Evolutionary conservation across 2,329 filamentous ascomycete species (phyloP).

Genomic region (Fusarium sp.): DNA sequence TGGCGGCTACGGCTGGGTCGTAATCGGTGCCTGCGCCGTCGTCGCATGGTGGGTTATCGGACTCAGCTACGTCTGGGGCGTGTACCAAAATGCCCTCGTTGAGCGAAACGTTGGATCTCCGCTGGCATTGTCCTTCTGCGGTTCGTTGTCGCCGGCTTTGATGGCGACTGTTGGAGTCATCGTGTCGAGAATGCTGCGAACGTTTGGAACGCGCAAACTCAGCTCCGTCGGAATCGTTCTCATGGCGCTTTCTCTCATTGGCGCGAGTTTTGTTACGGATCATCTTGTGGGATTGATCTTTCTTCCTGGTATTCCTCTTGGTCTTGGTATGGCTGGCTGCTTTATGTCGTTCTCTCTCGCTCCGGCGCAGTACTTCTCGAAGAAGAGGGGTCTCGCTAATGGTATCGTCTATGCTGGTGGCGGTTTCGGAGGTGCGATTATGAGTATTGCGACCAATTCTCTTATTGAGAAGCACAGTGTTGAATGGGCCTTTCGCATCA

Average conservation of each 20-base stretch:
- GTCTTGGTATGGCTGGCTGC: constrained; percentile 46
- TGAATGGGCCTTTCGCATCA: constrained; percentile 63
- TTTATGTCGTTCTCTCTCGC: constrained; percentile 36
- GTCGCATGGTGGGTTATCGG: constrained; percentile 64
- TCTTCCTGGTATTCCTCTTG: constrained; percentile 40
- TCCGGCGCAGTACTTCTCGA: constrained; percentile 63
- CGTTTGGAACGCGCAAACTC: constrained; percentile 25
- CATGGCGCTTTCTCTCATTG: constrained; percentile 19
- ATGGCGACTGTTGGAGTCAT: constrained; percentile 22
- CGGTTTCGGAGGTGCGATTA: constrained; percentile 65
- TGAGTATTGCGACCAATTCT: constrained; percentile 60
- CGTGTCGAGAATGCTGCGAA: constrained; percentile 23
- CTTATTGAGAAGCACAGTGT: constrained; percentile 58
- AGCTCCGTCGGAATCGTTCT: neutral
- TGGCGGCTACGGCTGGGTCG: constrained; percentile 45
- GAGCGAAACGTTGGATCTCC: constrained; percentile 56
- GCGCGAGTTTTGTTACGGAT: constrained; percentile 30
- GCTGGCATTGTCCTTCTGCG: constrained; percentile 68
- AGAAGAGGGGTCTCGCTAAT: constrained; percentile 65
- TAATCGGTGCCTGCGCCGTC: constrained; percentile 39
- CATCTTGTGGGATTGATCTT: constrained; percentile 45
- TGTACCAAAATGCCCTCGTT: constrained; percentile 67
- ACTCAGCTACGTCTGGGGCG: constrained; percentile 67
- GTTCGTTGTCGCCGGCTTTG: constrained; percentile 53
- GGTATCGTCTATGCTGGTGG: constrained; percentile 65